Evolutionary conservation across 2,329 filamentous ascomycete genomes (phyloP), one percentile per base, ranked within the genome.

Genomic region (Talaromyces sp.): DNA sequence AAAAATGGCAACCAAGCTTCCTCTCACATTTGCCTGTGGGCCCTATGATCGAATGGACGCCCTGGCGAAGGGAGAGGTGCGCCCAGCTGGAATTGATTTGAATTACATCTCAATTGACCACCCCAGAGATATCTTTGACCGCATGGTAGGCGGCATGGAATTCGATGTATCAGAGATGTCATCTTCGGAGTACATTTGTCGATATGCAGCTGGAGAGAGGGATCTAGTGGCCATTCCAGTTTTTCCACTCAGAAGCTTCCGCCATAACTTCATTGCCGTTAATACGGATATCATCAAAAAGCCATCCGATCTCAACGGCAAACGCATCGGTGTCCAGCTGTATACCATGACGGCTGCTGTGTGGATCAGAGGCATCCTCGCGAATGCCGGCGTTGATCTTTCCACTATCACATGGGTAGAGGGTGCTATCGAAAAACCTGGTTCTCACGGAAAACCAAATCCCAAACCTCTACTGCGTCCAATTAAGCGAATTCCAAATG

Each of bases 341-440:
- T 74, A 75, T 61, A 73, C 71, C 19, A 73, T 74, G 72, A 73
- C 72, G 3, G 72, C 72, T 9, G 71, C 70, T 1, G 72, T 75
- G 7, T 74, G 69, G 69, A 67, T 70, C 9, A 62, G 72, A 21
- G 67, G 67, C 5, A 31, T 73, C 11, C 62, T 75, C 10, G 57
- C 73, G 58, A 60, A 73, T 46, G 63, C 69, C 35, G 72, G 71
- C 15, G 70, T 74, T 17, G 67, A 71, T 59, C 62, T 72, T 7
- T 61, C 60, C 3, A 65, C 60, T 1, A 67, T 70, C 37, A 60
- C 67, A 39, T 75, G 70, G 71, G 61, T 73, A 13, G 66, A 73
- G 52, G 72, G 71, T 3, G 63, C 60, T 21, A 68, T 75, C 61
- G 68, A 70, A 31, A 63, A 61, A 11, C 62, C 66, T 3, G 64